Conservation (phyloP, 192 early-diverging fungal species). For the Helicostylum pulchrum region DNA sequence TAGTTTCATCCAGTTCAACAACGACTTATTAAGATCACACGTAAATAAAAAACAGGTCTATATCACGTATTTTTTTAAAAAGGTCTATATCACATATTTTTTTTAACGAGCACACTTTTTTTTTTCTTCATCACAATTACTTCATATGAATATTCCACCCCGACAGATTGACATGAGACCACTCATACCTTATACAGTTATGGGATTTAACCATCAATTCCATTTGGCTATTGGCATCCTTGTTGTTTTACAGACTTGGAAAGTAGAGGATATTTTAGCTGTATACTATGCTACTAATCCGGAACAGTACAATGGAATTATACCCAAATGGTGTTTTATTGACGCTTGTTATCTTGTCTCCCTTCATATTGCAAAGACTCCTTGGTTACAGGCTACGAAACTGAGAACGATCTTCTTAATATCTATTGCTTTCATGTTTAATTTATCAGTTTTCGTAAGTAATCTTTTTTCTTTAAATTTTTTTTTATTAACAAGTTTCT, state of each 20-base stretch:
- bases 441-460: constrained; percentile 33
- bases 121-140: no score
- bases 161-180: constrained; percentile 11
- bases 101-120: no score
- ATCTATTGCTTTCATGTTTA: not conserved
- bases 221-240: constrained; percentile 38
- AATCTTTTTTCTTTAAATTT: not conserved
- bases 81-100: no score
- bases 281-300: constrained; percentile 33
- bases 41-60: no score
- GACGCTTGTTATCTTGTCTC: constrained; percentile 37
- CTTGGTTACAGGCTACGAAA: constrained; percentile 48
- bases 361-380: constrained; percentile 40
- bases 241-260: constrained; percentile 38
- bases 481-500: not conserved
- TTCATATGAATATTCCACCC: no score
- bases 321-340: constrained; percentile 41
- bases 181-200: constrained; percentile 15
- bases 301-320: constrained; percentile 35
- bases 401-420: constrained; percentile 23
- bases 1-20: no score
- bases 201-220: constrained; percentile 39
- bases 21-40: no score
- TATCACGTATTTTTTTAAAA: no score
- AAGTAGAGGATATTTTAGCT: constrained; percentile 31